A percentile compares a stretch with the other conserved stretches of the same genome.
Evolutionary conservation across 495 filamentous ascomycete species (phyloP).

Genomic region (Penicillium coprophilum): DNA sequence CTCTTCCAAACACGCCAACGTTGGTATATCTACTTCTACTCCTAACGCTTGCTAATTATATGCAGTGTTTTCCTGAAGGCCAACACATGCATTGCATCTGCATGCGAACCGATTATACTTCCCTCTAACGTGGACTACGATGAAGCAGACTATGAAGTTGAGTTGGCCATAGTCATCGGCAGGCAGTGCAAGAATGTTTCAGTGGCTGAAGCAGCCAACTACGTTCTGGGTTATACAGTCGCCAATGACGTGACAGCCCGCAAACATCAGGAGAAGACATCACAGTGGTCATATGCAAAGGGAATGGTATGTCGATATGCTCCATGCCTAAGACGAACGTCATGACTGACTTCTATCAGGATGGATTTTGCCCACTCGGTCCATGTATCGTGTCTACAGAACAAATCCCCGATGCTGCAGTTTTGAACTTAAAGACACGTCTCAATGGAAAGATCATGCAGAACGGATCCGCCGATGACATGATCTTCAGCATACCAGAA

Average conservation of each 20-base stretch:
- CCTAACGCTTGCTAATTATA: neutral
- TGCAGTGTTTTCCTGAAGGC: conserved; percentile 16
- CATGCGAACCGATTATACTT: conserved; percentile 12
- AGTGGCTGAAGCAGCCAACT: conserved; percentile 58
- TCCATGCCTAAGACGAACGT: neutral
- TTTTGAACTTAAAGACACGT: conserved; percentile 54
- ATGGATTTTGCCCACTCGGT: conserved; percentile 25
- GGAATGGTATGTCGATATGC: conserved; percentile 46
- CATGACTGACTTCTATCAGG: conserved; percentile 7
- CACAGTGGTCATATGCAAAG: conserved; percentile 72
- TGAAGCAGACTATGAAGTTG: conserved; percentile 65
- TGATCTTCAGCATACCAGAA: conserved; percentile 67
- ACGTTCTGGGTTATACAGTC: conserved; percentile 67
- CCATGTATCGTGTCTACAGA: conserved; percentile 32
- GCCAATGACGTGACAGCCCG: conserved; percentile 73
- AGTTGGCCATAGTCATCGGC: conserved; percentile 69
- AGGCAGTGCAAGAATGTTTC: conserved; percentile 58
- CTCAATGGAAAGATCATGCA: conserved; percentile 67
- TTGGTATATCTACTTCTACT: neutral
- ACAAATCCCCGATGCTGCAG: conserved; percentile 13
- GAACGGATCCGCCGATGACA: conserved; percentile 52
- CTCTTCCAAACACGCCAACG: conserved; percentile 18
- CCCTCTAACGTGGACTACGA: conserved; percentile 15
- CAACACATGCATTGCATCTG: conserved; percentile 15
- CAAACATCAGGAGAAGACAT: conserved; percentile 67